A percentile compares a stretch with the other conserved stretches of the same genome.
Evolutionary conservation across 495 filamentous ascomycete genomes (phyloP).

Genomic region (Penicillium tannophilum): DNA sequence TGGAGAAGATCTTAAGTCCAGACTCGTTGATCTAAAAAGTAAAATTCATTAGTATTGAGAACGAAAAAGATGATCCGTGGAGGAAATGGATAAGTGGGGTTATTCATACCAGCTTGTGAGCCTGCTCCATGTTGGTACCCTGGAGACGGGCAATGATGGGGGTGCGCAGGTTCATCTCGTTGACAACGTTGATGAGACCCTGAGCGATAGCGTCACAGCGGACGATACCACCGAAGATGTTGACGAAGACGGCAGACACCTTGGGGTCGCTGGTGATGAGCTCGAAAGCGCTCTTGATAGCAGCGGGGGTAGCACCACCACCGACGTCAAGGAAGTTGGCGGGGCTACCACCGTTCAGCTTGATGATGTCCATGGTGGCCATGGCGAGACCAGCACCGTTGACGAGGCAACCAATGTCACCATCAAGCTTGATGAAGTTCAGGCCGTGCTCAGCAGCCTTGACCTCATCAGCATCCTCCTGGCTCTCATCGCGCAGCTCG

Average conservation of each 20-base stretch:
- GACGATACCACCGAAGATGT: conserved; percentile 99
- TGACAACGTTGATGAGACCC: conserved; percentile 90
- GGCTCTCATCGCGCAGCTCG: conserved; percentile 85
- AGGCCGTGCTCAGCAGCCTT: conserved; percentile 86
- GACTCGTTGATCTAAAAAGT: conserved; percentile 81
- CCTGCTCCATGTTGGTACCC: conserved; percentile 97
- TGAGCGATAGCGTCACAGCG: conserved; percentile 97
- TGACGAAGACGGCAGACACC: conserved; percentile 98
- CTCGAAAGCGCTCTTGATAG: conserved; percentile 96
- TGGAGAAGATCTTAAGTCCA: conserved; percentile 98
- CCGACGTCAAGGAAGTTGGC: conserved; percentile 99
- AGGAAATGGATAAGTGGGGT: not conserved
- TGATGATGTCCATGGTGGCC: conserved; percentile 99
- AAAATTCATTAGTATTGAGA: not conserved
- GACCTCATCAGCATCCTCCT: conserved; percentile 97
- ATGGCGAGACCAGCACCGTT: conserved; percentile 99
- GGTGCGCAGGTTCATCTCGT: conserved; percentile 90
- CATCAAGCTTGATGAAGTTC: conserved; percentile 99
- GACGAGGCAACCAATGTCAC: conserved; percentile 98
- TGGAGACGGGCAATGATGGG: conserved; percentile 96
- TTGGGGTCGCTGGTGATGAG: conserved; percentile 98
- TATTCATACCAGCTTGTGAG: conserved; percentile 71
- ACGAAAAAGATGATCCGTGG: not conserved
- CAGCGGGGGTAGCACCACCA: conserved; percentile 92
- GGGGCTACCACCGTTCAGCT: conserved; percentile 93